phyloP scores from a whole-genome alignment of 768 basidiomycete genomes.

The Serendipita sp. region DNA sequence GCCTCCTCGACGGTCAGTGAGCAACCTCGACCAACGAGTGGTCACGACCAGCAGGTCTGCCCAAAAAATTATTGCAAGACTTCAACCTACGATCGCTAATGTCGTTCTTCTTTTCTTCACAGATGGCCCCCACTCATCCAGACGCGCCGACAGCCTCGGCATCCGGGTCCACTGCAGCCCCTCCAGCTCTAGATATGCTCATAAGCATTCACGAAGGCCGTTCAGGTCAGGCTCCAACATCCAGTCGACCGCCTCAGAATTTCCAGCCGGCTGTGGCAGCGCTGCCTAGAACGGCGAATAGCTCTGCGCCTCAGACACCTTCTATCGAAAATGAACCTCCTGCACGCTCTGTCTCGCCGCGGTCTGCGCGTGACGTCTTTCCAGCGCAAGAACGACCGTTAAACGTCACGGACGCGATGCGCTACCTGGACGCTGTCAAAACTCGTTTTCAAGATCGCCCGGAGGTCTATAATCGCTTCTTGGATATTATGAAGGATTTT shows the following conservation, averaged over 20 bases:
- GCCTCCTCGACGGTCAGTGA: not conserved
- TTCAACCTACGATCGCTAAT: not conserved
- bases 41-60: not conserved
- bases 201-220: not conserved
- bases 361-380: not conserved
- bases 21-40: not conserved
- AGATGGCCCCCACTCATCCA: not conserved
- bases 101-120: not conserved
- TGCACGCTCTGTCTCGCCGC: not conserved
- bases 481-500: constrained; percentile 33
- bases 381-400: constrained; percentile 16
- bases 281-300: not conserved
- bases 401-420: constrained; percentile 25
- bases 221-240: not conserved
- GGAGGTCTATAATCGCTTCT: constrained; percentile 25
- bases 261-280: not conserved
- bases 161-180: not conserved
- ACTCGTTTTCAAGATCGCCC: constrained; percentile 24
- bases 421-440: constrained; percentile 28
- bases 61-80: too few species aligned
- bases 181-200: not conserved
- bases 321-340: not conserved
- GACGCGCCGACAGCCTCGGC: not conserved
- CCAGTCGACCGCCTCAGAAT: not conserved
- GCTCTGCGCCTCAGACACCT: constrained; percentile 1